Base-by-base conservation (phyloP, 768 basidiomycete species). In the Coprinopsis marcescibilis region DNA sequence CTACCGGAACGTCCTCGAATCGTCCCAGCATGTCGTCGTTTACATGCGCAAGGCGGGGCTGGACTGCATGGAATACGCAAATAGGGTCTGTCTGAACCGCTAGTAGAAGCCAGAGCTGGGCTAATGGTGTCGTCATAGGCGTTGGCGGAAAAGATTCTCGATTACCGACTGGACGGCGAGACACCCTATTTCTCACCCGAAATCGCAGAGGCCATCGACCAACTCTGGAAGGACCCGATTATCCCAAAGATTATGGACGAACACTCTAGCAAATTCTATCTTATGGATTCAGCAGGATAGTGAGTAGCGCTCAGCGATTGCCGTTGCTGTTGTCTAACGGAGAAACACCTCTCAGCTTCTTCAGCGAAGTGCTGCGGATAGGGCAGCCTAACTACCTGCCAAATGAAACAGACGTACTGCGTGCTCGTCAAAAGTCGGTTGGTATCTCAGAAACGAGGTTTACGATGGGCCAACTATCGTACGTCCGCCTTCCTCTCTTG, bases 281-380 rank as follows among this genome's bases (percentile, higher is more conserved):
- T 96, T 12, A 95, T 94, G 90, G 94, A 96, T 60, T 88, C 81
- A n/a, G 94, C 94, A 0, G 72, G 73, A 35, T 95, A 95, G 89
- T 90, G 55, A 60, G 86, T 76, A 10, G 13, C 24, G 24, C 1
- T 33, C 41, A 8, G 47, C 58, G 27, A 33, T 19, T 21, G 20
- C 34, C 20, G 8, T 32, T 26, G 3, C 10, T 20, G 29, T 24
- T 6, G 15, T 17, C 32, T 23, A 19, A 23, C 27, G 19, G 4
- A 15, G 27, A 37, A 0, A 26, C 26, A 21, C 7, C 10, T 33
- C 15, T 8, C 50, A 92, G 89, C 64, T 97, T 97, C 67, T 94
- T 96, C 65, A 72, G 74, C 10, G 80, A 91, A 44, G 84, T 92
- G 8, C 66, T 79, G n/a, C 80, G 92, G 36, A 93, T 97, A 61